Evolutionary conservation across 2,329 filamentous ascomycete genomes (phyloP), one percentile per base, ranked within the genome.

Genomic region (Fusarium hostae): DNA sequence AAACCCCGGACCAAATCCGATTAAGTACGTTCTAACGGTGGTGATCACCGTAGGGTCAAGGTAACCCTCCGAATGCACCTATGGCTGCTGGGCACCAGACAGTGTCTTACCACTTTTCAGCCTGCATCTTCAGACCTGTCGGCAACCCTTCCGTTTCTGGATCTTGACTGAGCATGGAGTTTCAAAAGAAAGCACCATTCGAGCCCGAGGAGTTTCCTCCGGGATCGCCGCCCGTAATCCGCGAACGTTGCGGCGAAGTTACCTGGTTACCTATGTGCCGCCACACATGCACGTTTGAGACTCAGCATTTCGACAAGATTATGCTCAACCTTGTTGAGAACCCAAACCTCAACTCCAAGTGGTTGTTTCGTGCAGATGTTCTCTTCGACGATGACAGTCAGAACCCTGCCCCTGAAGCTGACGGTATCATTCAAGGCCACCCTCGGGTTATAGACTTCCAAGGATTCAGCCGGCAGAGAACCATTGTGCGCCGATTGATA

Each of bases 311-410:
- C 78, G 81, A 85, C 65, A 80, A 86, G 43, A 90, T 92, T 54
- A 93, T 94, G 89, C 82, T 89, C 74, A 94, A 95, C 76, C 84
- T 95, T 62, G 88, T 95, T 71, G 87, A 87, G 73, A 95, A 95
- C 75, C 93, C 93, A 1, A 95, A 96, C 72, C 85, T 94, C 80
- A 94, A 94, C 71, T 93, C 92, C 1, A 90, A 87, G 20, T 92
- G 92, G 86, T 85, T 96, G 3, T 93, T 94, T 76, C 89, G 93
- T 34, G 93, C 93, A 50, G 93, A 96, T 76, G 90, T 95, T 30
- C 85, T 92, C 30, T 86, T 78, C 45, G 80, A 82, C 51, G 76
- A 79, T 34, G 34, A 56, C 44, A 73, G 78, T 44, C 73, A 79
- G 24, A 40, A 54, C 20, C 43, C 50, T 35, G 41, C 55, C 20